phyloP scores from a whole-genome alignment of 805 yeast genomes.

The Metschnikowia aberdeeniae region DNA sequence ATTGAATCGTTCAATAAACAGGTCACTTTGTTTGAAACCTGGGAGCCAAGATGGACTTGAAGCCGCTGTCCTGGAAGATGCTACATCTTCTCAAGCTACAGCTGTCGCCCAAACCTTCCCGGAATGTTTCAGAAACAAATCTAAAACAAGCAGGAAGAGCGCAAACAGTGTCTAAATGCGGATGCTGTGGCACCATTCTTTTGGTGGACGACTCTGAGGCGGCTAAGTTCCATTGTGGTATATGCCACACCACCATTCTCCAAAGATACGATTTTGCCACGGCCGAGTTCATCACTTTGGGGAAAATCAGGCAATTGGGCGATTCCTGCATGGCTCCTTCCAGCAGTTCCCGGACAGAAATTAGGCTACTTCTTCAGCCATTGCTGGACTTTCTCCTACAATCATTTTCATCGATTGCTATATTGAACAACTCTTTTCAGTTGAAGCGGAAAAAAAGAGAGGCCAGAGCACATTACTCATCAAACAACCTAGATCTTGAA shows the following conservation, averaged over 20 bases:
- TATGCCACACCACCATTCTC: conserved; percentile 52
- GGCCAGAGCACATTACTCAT: conserved; percentile 36
- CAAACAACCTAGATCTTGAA: conserved; percentile 46
- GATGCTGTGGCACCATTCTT: conserved; percentile 36
- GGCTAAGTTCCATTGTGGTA: conserved; percentile 52
- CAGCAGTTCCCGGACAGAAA: conserved; percentile 3
- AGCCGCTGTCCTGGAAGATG: conserved; percentile 19
- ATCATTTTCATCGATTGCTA: conserved; percentile 44
- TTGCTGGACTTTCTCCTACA: conserved; percentile 44
- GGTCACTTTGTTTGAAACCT: background rate
- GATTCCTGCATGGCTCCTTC: conserved; percentile 29
- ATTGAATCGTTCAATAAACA: background rate
- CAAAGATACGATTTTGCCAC: conserved; percentile 14
- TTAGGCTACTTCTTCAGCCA: conserved; percentile 43
- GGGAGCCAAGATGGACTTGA: background rate
- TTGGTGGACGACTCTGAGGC: conserved; percentile 24
- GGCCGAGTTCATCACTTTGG: conserved; percentile 23
- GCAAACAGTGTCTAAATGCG: conserved; percentile 25
- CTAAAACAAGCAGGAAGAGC: background rate
- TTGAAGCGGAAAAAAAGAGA: conserved; percentile 14
- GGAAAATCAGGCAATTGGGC: conserved; percentile 28
- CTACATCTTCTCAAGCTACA: conserved; percentile 19
- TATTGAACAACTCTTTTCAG: conserved; percentile 56
- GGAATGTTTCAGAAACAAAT: conserved; percentile 9
- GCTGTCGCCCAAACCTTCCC: conserved; percentile 14